These are phyloP conservation scores for Erigeron canadensis DNA, from an alignment of 129 eudicot genomes.

Conservation along the genomic window DNA sequence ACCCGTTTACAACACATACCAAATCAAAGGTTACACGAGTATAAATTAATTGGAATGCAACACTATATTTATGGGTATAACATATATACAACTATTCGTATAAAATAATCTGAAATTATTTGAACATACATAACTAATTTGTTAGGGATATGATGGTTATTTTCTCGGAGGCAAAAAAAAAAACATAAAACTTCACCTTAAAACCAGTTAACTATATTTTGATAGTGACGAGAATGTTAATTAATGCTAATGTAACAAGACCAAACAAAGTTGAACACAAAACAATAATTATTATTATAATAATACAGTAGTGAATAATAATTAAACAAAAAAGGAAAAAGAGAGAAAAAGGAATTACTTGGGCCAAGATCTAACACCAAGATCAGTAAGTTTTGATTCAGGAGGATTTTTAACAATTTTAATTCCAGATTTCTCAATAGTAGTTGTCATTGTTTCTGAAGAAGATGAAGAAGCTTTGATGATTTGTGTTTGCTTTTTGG, in stretches of 20 bases:
- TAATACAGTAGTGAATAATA: neutral
- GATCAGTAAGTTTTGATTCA: conserved; percentile 66
- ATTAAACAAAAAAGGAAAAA: neutral
- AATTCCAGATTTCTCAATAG: conserved; percentile 56
- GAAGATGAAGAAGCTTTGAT: conserved; percentile 19
- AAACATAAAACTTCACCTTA: no score
- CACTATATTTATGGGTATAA: no score
- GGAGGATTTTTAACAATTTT: conserved; percentile 74
- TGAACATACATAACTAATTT: no score
- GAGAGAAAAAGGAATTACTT: conserved; percentile 38
- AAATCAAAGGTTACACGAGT: no score
- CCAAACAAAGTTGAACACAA: neutral
- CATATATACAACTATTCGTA: no score
- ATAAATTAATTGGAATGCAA: no score
- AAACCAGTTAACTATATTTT: no score
- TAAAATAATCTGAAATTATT: no score
- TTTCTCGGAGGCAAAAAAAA: no score
- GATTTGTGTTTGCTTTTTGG: neutral
- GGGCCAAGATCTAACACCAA: conserved; percentile 89
- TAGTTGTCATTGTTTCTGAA: conserved; percentile 42
- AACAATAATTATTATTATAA: neutral
- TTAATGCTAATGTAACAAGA: neutral
- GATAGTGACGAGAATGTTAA: no score
- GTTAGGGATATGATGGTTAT: no score
- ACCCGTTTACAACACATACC: no score